Evolutionary conservation across 2,329 filamentous ascomycete species (phyloP).

Genomic region (Aspergillus pseudotamarii): DNA sequence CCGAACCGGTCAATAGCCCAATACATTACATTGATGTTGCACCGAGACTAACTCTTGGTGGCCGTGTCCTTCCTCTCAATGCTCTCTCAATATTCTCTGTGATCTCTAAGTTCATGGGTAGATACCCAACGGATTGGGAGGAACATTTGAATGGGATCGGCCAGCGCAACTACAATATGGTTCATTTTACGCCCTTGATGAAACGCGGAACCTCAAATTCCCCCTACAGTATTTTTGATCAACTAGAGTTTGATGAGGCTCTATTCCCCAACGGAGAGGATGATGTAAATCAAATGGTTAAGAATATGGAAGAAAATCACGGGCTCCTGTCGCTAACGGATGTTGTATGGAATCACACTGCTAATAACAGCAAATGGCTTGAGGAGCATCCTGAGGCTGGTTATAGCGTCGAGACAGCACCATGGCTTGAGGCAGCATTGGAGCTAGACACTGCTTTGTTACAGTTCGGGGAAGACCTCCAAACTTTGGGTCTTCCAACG

Average conservation of each 20-base stretch:
- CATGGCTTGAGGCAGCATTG: slow-evolving; percentile 67
- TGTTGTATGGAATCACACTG: slow-evolving; percentile 97
- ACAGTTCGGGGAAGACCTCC: slow-evolving; percentile 64
- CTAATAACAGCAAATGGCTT: slow-evolving; percentile 92
- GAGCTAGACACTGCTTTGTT: slow-evolving; percentile 78
- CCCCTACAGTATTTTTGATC: slow-evolving; percentile 94
- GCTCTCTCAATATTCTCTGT: slow-evolving; percentile 90
- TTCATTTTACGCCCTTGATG: slow-evolving; percentile 96
- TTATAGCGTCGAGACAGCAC: slow-evolving; percentile 90
- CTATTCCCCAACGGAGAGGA: slow-evolving; percentile 84
- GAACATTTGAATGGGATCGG: slow-evolving; percentile 85
- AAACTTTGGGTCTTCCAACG: slow-evolving; percentile 72
- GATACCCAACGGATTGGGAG: slow-evolving; percentile 87
- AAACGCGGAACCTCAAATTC: slow-evolving; percentile 88
- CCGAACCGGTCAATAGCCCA: slow-evolving; percentile 67
- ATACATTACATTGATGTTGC: slow-evolving; percentile 93
- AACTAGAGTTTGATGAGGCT: slow-evolving; percentile 79
- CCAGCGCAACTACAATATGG: slow-evolving; percentile 94
- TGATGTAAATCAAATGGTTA: slow-evolving; percentile 75
- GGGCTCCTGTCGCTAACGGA: slow-evolving; percentile 88
- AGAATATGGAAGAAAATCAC: slow-evolving; percentile 81
- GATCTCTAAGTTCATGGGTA: slow-evolving; percentile 97
- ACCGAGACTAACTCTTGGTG: slow-evolving; percentile 74
- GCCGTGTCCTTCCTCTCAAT: slow-evolving; percentile 75
- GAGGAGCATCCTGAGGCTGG: slow-evolving; percentile 92